These are phyloP conservation scores for Cordyceps fumosorosea DNA, from an alignment of 2,329 filamentous ascomycete species.

Conservation along the genomic window DNA sequence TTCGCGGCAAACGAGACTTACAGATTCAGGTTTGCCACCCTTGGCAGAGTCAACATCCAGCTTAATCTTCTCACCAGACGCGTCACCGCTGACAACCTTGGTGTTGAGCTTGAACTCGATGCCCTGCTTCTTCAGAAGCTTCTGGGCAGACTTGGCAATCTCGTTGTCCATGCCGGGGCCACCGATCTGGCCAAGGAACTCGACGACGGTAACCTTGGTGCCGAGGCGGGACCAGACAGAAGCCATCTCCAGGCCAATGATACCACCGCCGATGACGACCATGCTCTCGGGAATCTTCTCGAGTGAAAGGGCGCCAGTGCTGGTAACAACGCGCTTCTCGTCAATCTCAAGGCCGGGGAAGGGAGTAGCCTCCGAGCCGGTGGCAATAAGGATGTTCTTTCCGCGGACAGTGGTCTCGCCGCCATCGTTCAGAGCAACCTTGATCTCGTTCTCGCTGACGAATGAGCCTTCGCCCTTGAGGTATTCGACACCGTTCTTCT, in stretches of 20 bases:
- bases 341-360: constrained; percentile 95
- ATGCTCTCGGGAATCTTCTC: constrained; percentile 91
- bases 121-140: constrained; percentile 91
- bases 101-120: constrained; percentile 98
- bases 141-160: constrained; percentile 85
- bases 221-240: constrained; percentile 96
- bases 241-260: constrained; percentile 97
- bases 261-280: constrained; percentile 95
- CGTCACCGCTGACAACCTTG: constrained; percentile 85
- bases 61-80: constrained; percentile 68
- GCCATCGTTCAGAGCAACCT: constrained; percentile 83
- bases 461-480: constrained; percentile 90
- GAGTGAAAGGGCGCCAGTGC: constrained; percentile 87
- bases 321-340: constrained; percentile 95
- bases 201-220: constrained; percentile 91
- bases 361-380: constrained; percentile 88
- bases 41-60: constrained; percentile 87
- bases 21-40: constrained; percentile 89
- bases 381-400: constrained; percentile 98
- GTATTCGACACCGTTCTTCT: constrained; percentile 99
- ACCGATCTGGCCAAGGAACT: constrained; percentile 93
- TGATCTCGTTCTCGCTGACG: constrained; percentile 82
- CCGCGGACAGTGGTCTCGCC: constrained; percentile 80
- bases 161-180: constrained; percentile 96
- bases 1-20: constrained; percentile 37